These are phyloP conservation scores for Fusarium sulawesiense DNA, from an alignment of 2,329 filamentous ascomycete genomes.

Conservation along the genomic window DNA sequence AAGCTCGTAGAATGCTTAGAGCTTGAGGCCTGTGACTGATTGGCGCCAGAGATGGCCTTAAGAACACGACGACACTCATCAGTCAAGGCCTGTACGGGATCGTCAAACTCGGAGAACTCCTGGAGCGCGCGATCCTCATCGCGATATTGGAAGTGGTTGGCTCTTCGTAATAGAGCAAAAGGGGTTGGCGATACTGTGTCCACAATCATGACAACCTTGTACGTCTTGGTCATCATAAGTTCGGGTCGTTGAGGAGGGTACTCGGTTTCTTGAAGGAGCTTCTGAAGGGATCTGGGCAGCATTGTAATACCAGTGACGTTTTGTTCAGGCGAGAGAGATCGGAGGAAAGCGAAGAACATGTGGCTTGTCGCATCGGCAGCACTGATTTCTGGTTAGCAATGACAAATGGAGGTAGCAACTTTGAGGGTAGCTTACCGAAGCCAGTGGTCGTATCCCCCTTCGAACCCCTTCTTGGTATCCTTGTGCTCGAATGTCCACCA, in stretches of 20 bases:
- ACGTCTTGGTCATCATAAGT: conserved; percentile 81
- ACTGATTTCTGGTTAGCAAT: conserved; percentile 57
- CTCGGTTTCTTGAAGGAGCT: conserved; percentile 89
- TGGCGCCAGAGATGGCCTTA: conserved; percentile 86
- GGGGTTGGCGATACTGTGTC: conserved; percentile 94
- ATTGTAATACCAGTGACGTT: conserved; percentile 82
- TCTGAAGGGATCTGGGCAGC: conserved; percentile 90
- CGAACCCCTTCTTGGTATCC: conserved; percentile 90
- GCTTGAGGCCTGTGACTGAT: conserved; percentile 82
- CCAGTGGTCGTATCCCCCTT: conserved; percentile 93
- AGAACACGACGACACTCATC: conserved; percentile 95
- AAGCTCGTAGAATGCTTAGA: conserved; percentile 77
- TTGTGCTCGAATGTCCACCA: conserved; percentile 99
- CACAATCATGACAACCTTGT: conserved; percentile 96
- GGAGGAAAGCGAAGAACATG: conserved; percentile 96
- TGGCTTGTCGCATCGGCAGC: conserved; percentile 96
- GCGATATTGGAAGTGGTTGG: conserved; percentile 94
- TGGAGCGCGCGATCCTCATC: conserved; percentile 88
- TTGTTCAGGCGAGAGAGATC: conserved; percentile 86
- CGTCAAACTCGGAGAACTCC: conserved; percentile 87
- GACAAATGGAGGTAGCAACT: conserved; percentile 4
- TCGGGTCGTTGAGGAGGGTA: conserved; percentile 87
- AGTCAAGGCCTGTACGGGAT: conserved; percentile 87
- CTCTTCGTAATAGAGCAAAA: conserved; percentile 87
- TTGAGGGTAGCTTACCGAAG: conserved; percentile 66